Evolutionary conservation across 768 basidiomycete species (phyloP), one percentile per base, ranked within the genome.

Genomic region (Tephrocybe sp.): DNA sequence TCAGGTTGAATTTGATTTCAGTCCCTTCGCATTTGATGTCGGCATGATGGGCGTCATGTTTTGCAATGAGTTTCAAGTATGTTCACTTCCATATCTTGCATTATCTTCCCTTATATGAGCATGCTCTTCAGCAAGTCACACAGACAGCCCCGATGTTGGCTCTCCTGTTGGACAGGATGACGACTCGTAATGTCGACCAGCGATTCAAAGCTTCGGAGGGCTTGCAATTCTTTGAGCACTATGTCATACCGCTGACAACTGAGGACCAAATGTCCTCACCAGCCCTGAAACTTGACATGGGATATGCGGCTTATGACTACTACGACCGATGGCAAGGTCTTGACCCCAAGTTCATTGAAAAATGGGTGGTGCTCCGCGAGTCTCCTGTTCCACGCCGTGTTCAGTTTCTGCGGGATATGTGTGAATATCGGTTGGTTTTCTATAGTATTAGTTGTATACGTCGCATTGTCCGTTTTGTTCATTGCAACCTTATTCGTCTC

Each of bases 121-220:
- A 11, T 30, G 28, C 11, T 30, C 28, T 30, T 30, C 28, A 66
- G 66, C 50, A 62, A 44, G 32, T 58, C 7, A 53, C 56, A 0
- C 48, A 45, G 4, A n/a, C 41, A 6, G 41, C 60, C n/a, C 65
- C 68, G 0, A 51, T 69, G 47, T 42, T 68, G 2, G 63, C 64
- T 0, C 65, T 64, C 10, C 49, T 69, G 8, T 44, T 69, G 1
- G 68, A 69, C 39, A 53, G 32, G 40, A 63, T 69, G 62, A 56
- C 60, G 3, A 63, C 61, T 1, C 51, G 64, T 4, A 45, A 66
- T 21, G 40, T 69, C 3, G 8, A 23, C 0, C 18, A 17, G 8
- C 61, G 66, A 0, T 65, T 68, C 37, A 65, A 63, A 0, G 62
- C 68, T 20, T 21, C 34, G 0, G 51, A 65, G 23, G 68, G 66